Base-by-base conservation (phyloP, 805 yeast genomes). In the Metschnikowia chrysomelidarum region DNA sequence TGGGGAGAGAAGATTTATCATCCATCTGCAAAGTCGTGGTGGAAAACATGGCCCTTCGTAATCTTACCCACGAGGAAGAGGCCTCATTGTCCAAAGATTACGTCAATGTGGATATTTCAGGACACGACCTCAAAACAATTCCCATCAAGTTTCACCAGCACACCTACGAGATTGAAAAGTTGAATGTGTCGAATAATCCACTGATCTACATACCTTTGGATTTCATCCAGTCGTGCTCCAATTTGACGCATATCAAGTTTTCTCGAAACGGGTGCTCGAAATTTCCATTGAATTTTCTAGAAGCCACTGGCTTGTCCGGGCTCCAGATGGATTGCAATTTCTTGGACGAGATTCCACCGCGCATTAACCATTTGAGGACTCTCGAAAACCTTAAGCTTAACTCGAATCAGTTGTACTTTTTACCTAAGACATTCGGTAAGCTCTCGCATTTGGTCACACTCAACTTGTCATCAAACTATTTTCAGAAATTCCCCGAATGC, bases 131-230 rank as follows among this genome's bases (percentile, higher is more conserved):
- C 37, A 87, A 86, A 43, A 86, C 87, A 13, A 84, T 91, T 6
- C 97, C 97, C 0, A 82, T 87, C 35, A 72, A 83, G 19, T 76
- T 89, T 44, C 87, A 82, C 54, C 84, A 78, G 47, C 85, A 78
- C 41, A 85, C 95, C 0, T 75, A 81, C 37, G 91, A 86, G 43
- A 87, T 89, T 39, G 84, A 83, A 48, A 72, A 80, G 42, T 67
- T 89, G 42, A 91, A 89, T 57, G 87, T 87, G 7, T 83, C 94
- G 2, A 78, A 82, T 44, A 89, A 89, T 55, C 95, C 96, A 4
- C 83, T 94, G 12, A 81, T 91, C 34, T 77, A 80, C 40, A 66
- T 89, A 21, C 95, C 97, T 0, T 63, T 78, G 36, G 96, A 88
- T 53, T 89, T 89, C 55, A 79, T 89, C 50, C 95, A 87, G 54